Conservation (phyloP, 129 eudicot species). For the Flaveria ramosissima region DNA sequence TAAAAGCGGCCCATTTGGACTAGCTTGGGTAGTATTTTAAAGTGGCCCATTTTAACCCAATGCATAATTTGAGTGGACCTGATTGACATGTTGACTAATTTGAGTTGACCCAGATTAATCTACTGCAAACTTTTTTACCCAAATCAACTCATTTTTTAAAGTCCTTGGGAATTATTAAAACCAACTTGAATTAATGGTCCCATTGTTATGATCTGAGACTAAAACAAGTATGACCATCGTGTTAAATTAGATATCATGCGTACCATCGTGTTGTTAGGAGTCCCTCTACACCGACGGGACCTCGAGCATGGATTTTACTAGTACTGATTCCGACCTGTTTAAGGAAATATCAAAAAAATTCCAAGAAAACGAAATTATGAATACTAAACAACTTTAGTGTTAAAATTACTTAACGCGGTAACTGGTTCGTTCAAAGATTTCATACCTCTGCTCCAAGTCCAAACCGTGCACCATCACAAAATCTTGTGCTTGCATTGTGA, state of each 20-base stretch:
- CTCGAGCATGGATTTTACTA: conserved; percentile 93
- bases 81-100: too few relatives aligned
- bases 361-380: conserved; percentile 2
- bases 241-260: neutral
- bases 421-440: neutral
- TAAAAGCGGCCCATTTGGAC: too few relatives aligned
- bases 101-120: too few relatives aligned
- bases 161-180: too few relatives aligned
- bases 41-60: too few relatives aligned
- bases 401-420: neutral
- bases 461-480: conserved; percentile 94
- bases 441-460: conserved; percentile 97
- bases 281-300: conserved; percentile 99
- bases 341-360: neutral
- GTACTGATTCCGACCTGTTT: conserved; percentile 93
- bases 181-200: too few relatives aligned
- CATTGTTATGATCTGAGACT: neutral
- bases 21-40: too few relatives aligned
- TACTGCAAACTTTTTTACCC: too few relatives aligned
- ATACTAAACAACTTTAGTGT: neutral
- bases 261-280: conserved; percentile 89
- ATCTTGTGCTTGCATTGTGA: conserved; percentile 96
- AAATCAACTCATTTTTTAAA: too few relatives aligned
- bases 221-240: neutral
- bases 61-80: too few relatives aligned